A percentile compares a stretch with the other conserved stretches of the same genome.
Evolutionary conservation across 805 yeast genomes (phyloP).

Genomic region (Sugiyamaella floridensis): DNA sequence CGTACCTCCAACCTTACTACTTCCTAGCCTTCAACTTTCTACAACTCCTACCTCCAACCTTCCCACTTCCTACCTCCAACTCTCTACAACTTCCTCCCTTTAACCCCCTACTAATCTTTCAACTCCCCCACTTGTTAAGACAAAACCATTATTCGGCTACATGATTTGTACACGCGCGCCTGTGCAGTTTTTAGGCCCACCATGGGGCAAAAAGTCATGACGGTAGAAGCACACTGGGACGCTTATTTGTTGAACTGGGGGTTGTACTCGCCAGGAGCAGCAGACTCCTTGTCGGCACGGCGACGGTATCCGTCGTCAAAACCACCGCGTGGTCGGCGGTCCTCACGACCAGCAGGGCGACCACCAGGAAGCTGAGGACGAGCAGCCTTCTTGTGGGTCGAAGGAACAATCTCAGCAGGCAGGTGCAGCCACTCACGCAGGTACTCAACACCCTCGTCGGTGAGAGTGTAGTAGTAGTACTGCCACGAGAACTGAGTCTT

Average conservation of each 20-base stretch:
- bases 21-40: no score
- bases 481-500: conserved; percentile 99
- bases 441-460: conserved; percentile 99
- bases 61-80: no score
- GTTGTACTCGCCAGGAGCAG: conserved; percentile 30
- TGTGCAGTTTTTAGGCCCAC: neutral
- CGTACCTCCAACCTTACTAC: neutral
- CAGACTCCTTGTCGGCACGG: conserved; percentile 43
- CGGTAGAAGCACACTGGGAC: neutral
- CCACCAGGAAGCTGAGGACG: conserved; percentile 57
- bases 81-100: no score
- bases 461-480: conserved; percentile 99
- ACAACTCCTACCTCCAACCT: no score
- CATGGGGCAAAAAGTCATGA: neutral
- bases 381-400: conserved; percentile 92
- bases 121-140: neutral
- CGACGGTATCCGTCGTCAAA: conserved; percentile 51
- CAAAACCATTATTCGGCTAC: neutral
- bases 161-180: neutral
- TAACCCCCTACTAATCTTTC: no score
- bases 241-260: conserved; percentile 32
- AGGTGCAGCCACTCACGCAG: conserved; percentile 96
- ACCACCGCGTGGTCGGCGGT: conserved; percentile 54
- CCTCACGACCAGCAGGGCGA: conserved; percentile 26
- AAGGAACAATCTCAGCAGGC: conserved; percentile 98